A percentile compares a stretch with the other conserved stretches of the same genome.
Evolutionary conservation across 192 early-diverging fungal species (phyloP).

Genomic region (Dispira simplex): DNA sequence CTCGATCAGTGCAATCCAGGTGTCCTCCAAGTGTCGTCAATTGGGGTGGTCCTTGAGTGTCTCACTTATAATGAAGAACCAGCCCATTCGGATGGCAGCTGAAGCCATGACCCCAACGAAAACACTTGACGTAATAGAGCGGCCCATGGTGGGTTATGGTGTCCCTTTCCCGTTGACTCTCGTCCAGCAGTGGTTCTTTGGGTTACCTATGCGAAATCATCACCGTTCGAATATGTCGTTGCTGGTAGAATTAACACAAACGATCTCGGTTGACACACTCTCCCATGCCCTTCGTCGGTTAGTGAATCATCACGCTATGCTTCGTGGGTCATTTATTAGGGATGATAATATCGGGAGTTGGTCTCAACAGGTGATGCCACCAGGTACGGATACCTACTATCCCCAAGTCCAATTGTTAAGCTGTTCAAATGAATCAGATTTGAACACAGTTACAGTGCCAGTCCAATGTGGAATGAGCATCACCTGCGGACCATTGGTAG

Average conservation of each 20-base stretch:
- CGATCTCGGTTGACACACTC: no score
- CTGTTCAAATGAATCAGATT: not conserved
- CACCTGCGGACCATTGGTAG: not conserved
- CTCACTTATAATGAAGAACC: not conserved
- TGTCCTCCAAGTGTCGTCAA: not conserved
- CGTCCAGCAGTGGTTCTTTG: no score
- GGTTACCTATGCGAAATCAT: no score
- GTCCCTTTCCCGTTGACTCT: no score
- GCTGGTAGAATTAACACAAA: no score
- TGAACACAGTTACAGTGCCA: not conserved
- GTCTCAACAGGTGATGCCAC: not conserved
- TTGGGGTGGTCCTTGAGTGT: not conserved
- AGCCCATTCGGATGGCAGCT: not conserved
- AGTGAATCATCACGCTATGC: no score
- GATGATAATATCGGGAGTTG: not conserved
- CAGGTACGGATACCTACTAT: not conserved
- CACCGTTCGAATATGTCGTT: no score
- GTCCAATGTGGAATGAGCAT: not conserved
- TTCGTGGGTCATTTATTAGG: no score
- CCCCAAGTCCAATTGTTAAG: not conserved
- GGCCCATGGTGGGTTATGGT: no score
- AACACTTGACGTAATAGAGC: no score
- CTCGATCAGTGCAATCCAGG: not conserved
- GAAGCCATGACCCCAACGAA: not conserved
- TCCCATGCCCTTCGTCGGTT: no score